Evolutionary conservation across 352 stramenopile genomes (phyloP), one percentile per base, ranked within the genome.

Genomic region (Phytophthora cryptogea): DNA sequence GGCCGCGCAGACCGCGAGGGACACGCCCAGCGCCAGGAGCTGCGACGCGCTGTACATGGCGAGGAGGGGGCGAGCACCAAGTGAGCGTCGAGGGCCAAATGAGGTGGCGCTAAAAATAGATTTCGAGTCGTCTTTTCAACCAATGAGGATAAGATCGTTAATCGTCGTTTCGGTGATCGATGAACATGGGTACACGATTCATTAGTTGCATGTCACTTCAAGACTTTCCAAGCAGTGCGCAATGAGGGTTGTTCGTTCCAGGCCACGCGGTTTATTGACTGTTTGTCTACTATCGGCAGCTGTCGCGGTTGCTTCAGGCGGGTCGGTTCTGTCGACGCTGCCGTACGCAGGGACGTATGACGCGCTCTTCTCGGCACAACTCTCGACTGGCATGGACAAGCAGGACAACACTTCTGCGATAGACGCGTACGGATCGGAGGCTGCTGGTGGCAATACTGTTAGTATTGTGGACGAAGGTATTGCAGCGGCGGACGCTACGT

Each of bases 31-130:
- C 49, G 79, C 80, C 42, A 88, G 41, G 32, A 84, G 47, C 70
- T 90, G 83, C 61, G 77, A 88, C 23, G 58, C 59, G 47, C 75
- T 83, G 72, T 89, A 88, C 79, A 86, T 89, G 49, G 32, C 28
- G 16, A 32, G 13, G 36, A 11, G n/a, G 36, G 52, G 35, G 35
- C 17, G 9, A 14, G 28, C 31, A 28, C n/a, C 32, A 10, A 23
- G 20, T 23, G 33, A 60, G 44, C 8, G 30, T 7, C 30, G 44
- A n/a, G n/a, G n/a, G 1, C 20, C 20, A 17, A 45, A 30, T 10
- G 48, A 43, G n/a, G 30, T 52, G 0, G 32, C 0, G 32, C 31
- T 36, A 36, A 37, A 39, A n/a, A 39, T 39, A 39, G 33, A 16
- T 39, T 39, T 39, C 20, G 20, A 23, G 1, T 2, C 20, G 4